Evolutionary conservation across 495 filamentous ascomycete genomes (phyloP).

Genomic region (Oidiodendron maius): DNA sequence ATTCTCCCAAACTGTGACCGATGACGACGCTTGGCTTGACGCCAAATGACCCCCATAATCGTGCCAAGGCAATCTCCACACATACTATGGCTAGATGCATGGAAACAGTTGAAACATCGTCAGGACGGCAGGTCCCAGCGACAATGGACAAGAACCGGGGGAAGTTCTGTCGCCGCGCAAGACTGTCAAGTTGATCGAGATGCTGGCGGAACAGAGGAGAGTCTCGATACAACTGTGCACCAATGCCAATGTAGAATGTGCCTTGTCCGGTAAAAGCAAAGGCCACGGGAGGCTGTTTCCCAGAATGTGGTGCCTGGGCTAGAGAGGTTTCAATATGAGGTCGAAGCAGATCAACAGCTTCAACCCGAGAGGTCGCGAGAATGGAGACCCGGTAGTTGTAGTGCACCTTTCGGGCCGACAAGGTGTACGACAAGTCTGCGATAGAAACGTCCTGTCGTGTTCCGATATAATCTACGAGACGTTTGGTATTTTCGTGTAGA

Average conservation of each 20-base stretch:
- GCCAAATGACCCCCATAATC: slow-evolving; percentile 73
- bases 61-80: slow-evolving; percentile 78
- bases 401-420: slow-evolving; percentile 71
- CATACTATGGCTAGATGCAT: slow-evolving; percentile 72
- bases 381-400: slow-evolving; percentile 65
- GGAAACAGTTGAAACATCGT: slow-evolving; percentile 61
- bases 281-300: slow-evolving; percentile 28
- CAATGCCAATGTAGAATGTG: slow-evolving; percentile 57
- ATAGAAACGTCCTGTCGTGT: slow-evolving; percentile 41
- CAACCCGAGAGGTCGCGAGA: background rate
- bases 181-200: slow-evolving; percentile 62
- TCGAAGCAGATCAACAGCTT: too few species aligned
- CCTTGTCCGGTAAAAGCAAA: slow-evolving; percentile 71
- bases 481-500: slow-evolving; percentile 43
- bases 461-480: slow-evolving; percentile 27
- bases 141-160: slow-evolving; percentile 62
- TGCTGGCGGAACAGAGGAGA: slow-evolving; percentile 57
- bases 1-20: slow-evolving; percentile 84
- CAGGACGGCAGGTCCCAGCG: slow-evolving; percentile 46
- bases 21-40: slow-evolving; percentile 69
- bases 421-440: slow-evolving; percentile 64
- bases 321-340: background rate
- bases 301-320: background rate
- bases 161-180: slow-evolving; percentile 62
- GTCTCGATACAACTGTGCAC: slow-evolving; percentile 59